phyloP scores from a whole-genome alignment of 495 filamentous ascomycete species.

The Podospora pseudocomata region DNA sequence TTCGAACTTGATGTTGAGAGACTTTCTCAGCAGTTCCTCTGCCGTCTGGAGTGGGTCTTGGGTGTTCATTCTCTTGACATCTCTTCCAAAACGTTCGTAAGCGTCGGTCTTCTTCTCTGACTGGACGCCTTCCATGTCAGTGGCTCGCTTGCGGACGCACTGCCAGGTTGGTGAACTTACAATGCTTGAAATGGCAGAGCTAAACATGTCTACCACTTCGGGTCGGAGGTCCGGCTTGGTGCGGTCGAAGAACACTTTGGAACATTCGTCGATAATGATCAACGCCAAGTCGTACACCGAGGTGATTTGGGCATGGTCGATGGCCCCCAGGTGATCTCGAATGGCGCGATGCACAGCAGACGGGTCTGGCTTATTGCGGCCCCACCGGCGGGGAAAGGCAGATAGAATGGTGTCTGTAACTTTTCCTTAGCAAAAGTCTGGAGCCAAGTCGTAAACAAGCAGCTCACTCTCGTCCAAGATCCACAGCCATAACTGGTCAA shows the following conservation, averaged over 20 bases:
- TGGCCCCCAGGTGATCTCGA: constrained; percentile 37
- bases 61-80: constrained; percentile 31
- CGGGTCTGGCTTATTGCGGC: constrained; percentile 63
- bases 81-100: constrained; percentile 26
- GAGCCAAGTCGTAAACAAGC: neutral
- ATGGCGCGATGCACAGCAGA: constrained; percentile 59
- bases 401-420: constrained; percentile 57
- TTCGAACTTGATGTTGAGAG: constrained; percentile 67
- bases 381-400: constrained; percentile 64
- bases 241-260: constrained; percentile 52
- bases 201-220: constrained; percentile 68
- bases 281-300: constrained; percentile 64
- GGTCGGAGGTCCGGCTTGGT: constrained; percentile 58
- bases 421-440: neutral
- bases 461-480: constrained; percentile 50
- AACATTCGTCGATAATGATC: constrained; percentile 35
- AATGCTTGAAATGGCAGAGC: constrained; percentile 45
- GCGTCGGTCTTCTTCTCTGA: constrained; percentile 29
- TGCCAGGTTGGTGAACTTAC: constrained; percentile 18
- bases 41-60: constrained; percentile 34
- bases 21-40: constrained; percentile 41
- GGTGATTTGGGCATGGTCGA: constrained; percentile 49
- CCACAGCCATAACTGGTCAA: constrained; percentile 74
- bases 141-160: too few relatives aligned
- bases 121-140: neutral